Percentiles rank a stretch among this genome's conserved stretches.
These are phyloP conservation scores for cucumber (Cucumis sativus) DNA, from an alignment of 306 rosid species.

Conservation along the genomic window Cucumber_9930_V3 NC_026659.2:30555001-30555500, in stretches of 20 bases:
- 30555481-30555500: not conserved
- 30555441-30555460: slow-evolving; percentile 8
- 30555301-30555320: not conserved
- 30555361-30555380: not conserved
- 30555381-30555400: slow-evolving; percentile 12
- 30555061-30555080: too few species aligned
- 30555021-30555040: too few species aligned
- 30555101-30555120: too few species aligned
- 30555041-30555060: too few species aligned
- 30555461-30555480: not conserved
- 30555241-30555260: not conserved
- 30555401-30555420: not conserved
- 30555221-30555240: too few species aligned
- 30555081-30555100: too few species aligned
- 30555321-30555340: not conserved
- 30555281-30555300: not conserved
- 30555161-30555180: too few species aligned
- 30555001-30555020: too few species aligned
- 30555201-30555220: too few species aligned
- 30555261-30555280: not conserved
- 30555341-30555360: not conserved
- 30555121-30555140: too few species aligned
- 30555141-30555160: too few species aligned
- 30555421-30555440: not conserved
- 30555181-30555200: not conserved